A percentile compares a stretch with the other conserved stretches of the same genome.
phyloP scores from a whole-genome alignment of 2,329 filamentous ascomycete species.

The Hymenoscyphus infarciens region DNA sequence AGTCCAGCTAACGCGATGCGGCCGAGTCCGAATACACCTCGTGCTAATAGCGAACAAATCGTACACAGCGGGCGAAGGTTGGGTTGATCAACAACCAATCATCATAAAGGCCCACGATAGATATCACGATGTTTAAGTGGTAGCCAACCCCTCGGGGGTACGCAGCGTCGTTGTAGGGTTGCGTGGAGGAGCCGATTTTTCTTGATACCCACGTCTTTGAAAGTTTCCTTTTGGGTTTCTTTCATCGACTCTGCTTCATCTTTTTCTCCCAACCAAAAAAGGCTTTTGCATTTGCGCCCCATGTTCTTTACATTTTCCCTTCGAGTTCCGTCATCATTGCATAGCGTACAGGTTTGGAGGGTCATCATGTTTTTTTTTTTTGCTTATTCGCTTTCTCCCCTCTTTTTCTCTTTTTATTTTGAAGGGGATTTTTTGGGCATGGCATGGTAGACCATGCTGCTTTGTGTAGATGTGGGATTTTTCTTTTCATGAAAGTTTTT shows the following conservation, averaged over 20 bases:
- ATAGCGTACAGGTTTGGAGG: constrained; percentile 27
- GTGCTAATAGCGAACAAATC: constrained; percentile 34
- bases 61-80: constrained; percentile 36
- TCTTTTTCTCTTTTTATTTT: background rate
- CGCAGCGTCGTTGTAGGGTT: background rate
- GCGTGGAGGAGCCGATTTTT: constrained; percentile 14
- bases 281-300: constrained; percentile 24
- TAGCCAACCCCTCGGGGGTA: background rate
- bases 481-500: constrained; percentile 4
- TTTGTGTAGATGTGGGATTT: background rate
- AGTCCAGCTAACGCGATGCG: constrained; percentile 30
- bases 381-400: constrained; percentile 8
- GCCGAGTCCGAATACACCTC: constrained; percentile 30
- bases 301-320: constrained; percentile 1
- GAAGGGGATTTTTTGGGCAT: background rate
- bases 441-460: constrained; percentile 15
- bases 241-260: constrained; percentile 17
- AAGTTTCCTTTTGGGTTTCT: constrained; percentile 16
- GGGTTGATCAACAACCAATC: constrained; percentile 23
- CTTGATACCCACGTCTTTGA: constrained; percentile 29
- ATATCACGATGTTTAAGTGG: background rate
- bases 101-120: background rate
- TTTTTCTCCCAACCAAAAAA: constrained; percentile 1
- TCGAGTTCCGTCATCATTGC: constrained; percentile 19
- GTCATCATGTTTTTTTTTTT: constrained; percentile 15